A percentile compares a stretch with the other conserved stretches of the same genome.
Evolutionary conservation across 164 flowering plant species (phyloP).

Genomic region (Vitis labrusca): DNA sequence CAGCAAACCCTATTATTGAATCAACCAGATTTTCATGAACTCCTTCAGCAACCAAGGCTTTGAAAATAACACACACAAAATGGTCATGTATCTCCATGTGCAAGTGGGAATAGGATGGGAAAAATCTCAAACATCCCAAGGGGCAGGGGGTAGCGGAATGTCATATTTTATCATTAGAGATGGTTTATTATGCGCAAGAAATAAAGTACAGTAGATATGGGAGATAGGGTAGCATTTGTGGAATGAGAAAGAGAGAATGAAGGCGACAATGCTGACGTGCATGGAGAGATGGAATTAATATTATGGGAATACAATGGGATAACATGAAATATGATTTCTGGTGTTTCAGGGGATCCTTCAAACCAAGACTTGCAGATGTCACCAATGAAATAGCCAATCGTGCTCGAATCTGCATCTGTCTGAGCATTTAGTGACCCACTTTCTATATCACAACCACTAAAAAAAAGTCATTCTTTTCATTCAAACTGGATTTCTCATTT

Average conservation of each 20-base stretch:
- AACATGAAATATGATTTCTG: conserved; percentile 23
- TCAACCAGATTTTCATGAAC: too few species aligned
- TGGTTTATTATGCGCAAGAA: conserved; percentile 45
- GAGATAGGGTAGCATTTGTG: conserved; percentile 25
- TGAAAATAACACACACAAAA: too few species aligned
- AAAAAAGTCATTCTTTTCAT: too few species aligned
- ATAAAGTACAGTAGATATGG: conserved; percentile 27
- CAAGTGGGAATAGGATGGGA: too few species aligned
- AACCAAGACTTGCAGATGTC: conserved; percentile 46
- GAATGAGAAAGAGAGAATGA: conserved; percentile 24
- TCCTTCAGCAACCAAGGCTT: too few species aligned
- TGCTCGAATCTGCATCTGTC: conserved; percentile 19
- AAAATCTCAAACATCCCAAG: conserved; percentile 35
- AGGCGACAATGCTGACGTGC: conserved; percentile 14
- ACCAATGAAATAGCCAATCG: conserved; percentile 86
- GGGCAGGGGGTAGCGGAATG: conserved; percentile 53
- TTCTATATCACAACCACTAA: too few species aligned
- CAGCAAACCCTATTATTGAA: too few species aligned
- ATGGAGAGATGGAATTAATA: conserved; percentile 18
- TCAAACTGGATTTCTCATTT: too few species aligned
- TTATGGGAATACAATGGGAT: conserved; percentile 26
- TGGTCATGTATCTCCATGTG: too few species aligned
- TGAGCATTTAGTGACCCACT: too few species aligned
- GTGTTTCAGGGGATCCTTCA: conserved; percentile 28
- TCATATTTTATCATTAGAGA: conserved; percentile 33